Evolutionary conservation across 805 yeast genomes (phyloP).

Genomic region (Cephaloascus fragrans): DNA sequence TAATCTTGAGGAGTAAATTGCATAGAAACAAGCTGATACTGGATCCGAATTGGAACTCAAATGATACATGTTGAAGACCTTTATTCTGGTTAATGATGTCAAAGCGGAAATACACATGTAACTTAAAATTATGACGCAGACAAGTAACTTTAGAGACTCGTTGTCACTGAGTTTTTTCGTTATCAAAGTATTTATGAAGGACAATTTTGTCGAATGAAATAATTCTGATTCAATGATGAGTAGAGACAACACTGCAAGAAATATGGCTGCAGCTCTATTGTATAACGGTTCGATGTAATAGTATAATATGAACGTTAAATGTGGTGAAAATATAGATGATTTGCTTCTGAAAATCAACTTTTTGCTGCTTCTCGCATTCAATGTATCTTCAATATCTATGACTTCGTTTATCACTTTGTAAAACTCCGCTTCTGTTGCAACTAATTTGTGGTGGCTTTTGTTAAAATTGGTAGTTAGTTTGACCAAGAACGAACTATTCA

Average conservation of each 20-base stretch:
- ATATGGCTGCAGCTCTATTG: slow-evolving; percentile 31
- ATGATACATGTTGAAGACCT: slow-evolving; percentile 68
- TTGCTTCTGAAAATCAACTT: slow-evolving; percentile 3
- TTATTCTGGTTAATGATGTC: slow-evolving; percentile 54
- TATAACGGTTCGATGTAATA: slow-evolving; percentile 35
- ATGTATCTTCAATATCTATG: slow-evolving; percentile 45
- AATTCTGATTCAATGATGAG: slow-evolving; percentile 65
- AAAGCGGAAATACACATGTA: slow-evolving; percentile 66
- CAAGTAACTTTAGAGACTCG: slow-evolving; percentile 22
- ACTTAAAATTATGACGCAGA: slow-evolving; percentile 37
- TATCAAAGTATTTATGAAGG: slow-evolving; percentile 47
- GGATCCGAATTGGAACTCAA: slow-evolving; percentile 64
- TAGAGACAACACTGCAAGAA: slow-evolving; percentile 35
- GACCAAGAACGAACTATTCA: slow-evolving; percentile 35
- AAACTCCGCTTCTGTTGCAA: slow-evolving; percentile 51
- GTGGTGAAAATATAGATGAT: slow-evolving; percentile 22
- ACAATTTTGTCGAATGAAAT: slow-evolving; percentile 56
- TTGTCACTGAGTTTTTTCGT: slow-evolving; percentile 16
- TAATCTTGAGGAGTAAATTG: slow-evolving; percentile 71
- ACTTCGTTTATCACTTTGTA: slow-evolving; percentile 37
- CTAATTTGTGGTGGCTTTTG: slow-evolving; percentile 37
- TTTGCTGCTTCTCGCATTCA: slow-evolving; percentile 26
- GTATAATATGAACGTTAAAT: slow-evolving; percentile 27
- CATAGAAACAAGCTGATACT: slow-evolving; percentile 65
- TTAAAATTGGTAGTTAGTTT: slow-evolving; percentile 43